Evolutionary conservation across 2,329 filamentous ascomycete genomes (phyloP), one percentile per base, ranked within the genome.

Genomic region (Calycina herbarum): DNA sequence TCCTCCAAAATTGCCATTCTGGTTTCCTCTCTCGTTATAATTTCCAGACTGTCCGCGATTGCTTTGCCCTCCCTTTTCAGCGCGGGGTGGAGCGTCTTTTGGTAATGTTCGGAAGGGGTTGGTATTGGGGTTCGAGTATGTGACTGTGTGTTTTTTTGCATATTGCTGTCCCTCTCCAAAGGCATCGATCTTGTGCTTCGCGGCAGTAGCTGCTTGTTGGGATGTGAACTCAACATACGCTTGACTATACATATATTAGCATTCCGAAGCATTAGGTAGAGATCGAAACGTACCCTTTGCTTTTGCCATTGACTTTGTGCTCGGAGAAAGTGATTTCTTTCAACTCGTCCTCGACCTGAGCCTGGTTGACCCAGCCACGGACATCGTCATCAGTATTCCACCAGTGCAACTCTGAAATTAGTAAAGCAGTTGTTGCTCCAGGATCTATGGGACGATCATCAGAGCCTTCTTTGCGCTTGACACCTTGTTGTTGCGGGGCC

Each of bases 251-350:
- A 57, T 17, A 20, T 57, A 48, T 72, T 65, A 71, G 66, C 38
- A 64, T 42, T 45, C 40, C 15, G 27, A 7, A 10, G 24, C 33
- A 24, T 31, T 1, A 59, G 33, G 20, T 42, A 6, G 29, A 8
- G 13, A 56, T 31, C 48, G 8, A 13, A 24, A 78, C 88, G 69
- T 83, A 96, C 94, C 95, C 94, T 82, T 98, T 97, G 79, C 93
- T 97, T 81, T 99, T 99, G 72, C 95, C 95, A 72, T 99, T 99
- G 59, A 98, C 94, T 77, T 99, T 99, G 79, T 98, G 95, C 77
- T 99, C 95, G 74, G 93, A 97, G 77, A 98, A 99, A 0, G 94
- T 97, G 61, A 99, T 87, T 67, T 98, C 95, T 73, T 92, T 93
- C 20, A 98, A 81, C 74, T 97, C 92, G 57, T 89, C 85, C 77